Percentiles rank a stretch among this genome's conserved stretches.
Evolutionary conservation across 495 filamentous ascomycete species (phyloP).

Genomic region (Trichoderma reesei): DNA sequence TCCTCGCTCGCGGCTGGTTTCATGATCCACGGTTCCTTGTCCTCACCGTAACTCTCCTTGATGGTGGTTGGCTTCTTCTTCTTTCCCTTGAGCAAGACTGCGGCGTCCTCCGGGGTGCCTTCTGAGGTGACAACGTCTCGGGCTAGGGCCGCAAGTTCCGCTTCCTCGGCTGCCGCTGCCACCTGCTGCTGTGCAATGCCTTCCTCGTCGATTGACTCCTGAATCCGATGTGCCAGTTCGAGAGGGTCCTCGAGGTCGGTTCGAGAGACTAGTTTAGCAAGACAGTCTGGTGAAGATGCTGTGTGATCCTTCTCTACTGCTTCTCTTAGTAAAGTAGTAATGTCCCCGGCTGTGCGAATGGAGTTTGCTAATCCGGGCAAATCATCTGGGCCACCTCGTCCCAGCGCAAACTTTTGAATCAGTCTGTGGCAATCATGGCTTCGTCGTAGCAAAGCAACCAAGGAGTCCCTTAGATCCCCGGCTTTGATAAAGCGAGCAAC

Average conservation of each 20-base stretch:
- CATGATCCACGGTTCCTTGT: slow-evolving; percentile 78
- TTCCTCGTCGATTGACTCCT: slow-evolving; percentile 84
- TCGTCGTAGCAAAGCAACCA: slow-evolving; percentile 56
- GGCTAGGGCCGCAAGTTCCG: slow-evolving; percentile 56
- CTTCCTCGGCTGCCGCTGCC: slow-evolving; percentile 60
- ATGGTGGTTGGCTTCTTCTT: slow-evolving; percentile 34
- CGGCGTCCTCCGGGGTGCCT: slow-evolving; percentile 34
- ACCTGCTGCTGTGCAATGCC: slow-evolving; percentile 70
- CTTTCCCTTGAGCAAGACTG: slow-evolving; percentile 32
- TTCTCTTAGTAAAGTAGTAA: slow-evolving; percentile 38
- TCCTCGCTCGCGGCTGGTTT: slow-evolving; percentile 56
- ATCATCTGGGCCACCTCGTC: slow-evolving; percentile 90
- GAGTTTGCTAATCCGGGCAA: slow-evolving; percentile 73
- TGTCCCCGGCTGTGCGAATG: slow-evolving; percentile 64
- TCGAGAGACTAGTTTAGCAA: slow-evolving; percentile 47
- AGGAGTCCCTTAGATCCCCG: slow-evolving; percentile 52
- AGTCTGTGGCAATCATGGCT: slow-evolving; percentile 82
- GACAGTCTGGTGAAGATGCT: slow-evolving; percentile 19
- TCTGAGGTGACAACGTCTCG: slow-evolving; percentile 55
- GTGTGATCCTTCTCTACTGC: background rate
- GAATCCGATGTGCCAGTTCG: slow-evolving; percentile 59
- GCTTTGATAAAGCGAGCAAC: slow-evolving; percentile 62
- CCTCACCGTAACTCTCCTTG: slow-evolving; percentile 40
- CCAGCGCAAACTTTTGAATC: slow-evolving; percentile 85
- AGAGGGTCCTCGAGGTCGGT: slow-evolving; percentile 60